Conservation (phyloP, 2,329 filamentous ascomycete species). For the Diaporthe citrichinensis region DNA sequence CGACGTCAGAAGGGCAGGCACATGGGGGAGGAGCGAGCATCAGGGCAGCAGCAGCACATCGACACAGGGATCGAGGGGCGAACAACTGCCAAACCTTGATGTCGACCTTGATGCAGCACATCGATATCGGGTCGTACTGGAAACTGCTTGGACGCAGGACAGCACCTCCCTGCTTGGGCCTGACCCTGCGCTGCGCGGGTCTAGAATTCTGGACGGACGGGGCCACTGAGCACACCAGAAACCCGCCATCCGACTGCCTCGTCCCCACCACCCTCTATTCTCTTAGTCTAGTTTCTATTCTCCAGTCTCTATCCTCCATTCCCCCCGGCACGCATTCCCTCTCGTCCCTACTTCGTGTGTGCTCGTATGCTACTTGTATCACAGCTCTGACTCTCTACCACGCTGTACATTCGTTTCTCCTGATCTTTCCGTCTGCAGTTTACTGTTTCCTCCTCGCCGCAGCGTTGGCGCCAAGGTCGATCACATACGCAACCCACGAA, state of each 20-base stretch:
- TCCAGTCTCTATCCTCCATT: background rate
- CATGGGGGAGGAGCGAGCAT: background rate
- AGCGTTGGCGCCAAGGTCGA: conserved; percentile 26
- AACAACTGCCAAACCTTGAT: conserved; percentile 24
- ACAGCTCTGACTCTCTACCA: conserved; percentile 14
- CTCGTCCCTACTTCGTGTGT: background rate
- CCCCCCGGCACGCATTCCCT: conserved; percentile 12
- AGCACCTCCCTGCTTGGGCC: conserved; percentile 5
- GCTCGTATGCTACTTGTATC: conserved; percentile 20
- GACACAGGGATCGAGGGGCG: conserved; percentile 27
- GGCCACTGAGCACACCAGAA: conserved; percentile 1
- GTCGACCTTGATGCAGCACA: background rate
- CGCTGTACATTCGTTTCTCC: conserved; percentile 25
- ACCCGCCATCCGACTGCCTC: conserved; percentile 16
- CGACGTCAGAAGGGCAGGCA: conserved; percentile 26
- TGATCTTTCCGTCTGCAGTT: conserved; percentile 7
- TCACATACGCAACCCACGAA: conserved; percentile 11
- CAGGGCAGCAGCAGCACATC: background rate
- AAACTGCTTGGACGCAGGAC: background rate
- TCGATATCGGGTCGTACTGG: background rate
- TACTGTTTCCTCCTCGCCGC: conserved; percentile 8
- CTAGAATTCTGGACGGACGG: conserved; percentile 21
- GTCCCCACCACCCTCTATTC: conserved; percentile 32
- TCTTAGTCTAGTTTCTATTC: background rate
- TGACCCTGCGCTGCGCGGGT: conserved; percentile 8